These are phyloP conservation scores for Klebsormidium nitens DNA, from an alignment of 139 green algal species.

Conservation along the genomic window DNA sequence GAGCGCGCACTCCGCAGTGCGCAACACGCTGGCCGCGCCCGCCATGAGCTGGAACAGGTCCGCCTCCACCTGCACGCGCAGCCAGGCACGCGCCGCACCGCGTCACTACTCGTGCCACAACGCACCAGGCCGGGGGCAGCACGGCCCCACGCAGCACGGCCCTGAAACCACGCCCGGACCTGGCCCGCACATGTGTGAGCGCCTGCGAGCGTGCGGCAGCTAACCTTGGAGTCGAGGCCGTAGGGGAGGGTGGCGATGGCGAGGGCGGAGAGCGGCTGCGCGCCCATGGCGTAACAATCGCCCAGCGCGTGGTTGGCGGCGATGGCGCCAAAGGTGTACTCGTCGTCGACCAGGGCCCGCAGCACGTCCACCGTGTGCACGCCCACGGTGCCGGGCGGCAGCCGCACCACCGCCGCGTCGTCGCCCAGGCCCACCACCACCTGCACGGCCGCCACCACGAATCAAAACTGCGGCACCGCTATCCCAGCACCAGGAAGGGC, in stretches of 20 bases:
- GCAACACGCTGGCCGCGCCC: constrained; percentile 52
- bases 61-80: constrained; percentile 46
- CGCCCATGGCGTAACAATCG: constrained; percentile 83
- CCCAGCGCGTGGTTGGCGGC: constrained; percentile 71
- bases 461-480: background rate
- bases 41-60: constrained; percentile 75
- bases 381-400: constrained; percentile 17
- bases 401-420: constrained; percentile 40
- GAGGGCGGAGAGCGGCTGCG: constrained; percentile 60
- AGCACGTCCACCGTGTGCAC: constrained; percentile 91
- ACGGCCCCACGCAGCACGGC: background rate
- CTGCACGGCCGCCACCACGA: constrained; percentile 10
- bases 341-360: constrained; percentile 63
- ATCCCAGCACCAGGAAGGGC: background rate
- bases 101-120: too few relatives aligned
- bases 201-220: too few relatives aligned
- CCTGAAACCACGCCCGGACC: background rate
- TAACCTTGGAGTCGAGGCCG: constrained; percentile 47
- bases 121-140: too few relatives aligned
- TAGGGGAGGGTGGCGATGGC: constrained; percentile 67
- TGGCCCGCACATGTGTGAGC: too few relatives aligned
- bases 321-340: constrained; percentile 74
- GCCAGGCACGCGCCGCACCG: too few relatives aligned
- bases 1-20: constrained; percentile 59
- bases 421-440: constrained; percentile 53